Percentiles rank a stretch among this genome's conserved stretches.
Conservation (phyloP, 2,329 filamentous ascomycete genomes). For the Pseudogymnoascus sp. region DNA sequence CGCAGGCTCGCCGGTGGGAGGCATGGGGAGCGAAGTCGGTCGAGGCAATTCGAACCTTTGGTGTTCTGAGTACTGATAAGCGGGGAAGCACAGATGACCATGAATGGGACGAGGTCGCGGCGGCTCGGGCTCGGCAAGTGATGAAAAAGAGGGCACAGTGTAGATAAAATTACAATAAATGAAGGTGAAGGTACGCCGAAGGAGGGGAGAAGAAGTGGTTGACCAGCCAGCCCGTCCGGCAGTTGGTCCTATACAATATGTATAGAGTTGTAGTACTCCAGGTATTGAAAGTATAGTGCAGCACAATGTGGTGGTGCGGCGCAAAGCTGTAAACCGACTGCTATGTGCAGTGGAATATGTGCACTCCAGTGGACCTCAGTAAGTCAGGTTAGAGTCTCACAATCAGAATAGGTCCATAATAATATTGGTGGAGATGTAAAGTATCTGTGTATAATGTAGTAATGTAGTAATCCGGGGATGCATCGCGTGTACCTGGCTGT, state of each 20-base stretch:
- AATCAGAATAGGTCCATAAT: background rate
- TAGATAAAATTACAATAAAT: background rate
- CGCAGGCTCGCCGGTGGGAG: conserved; percentile 17
- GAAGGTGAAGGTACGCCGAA: background rate
- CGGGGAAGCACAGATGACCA: background rate
- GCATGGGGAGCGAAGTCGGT: conserved; percentile 20
- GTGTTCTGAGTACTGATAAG: background rate
- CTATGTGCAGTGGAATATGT: background rate
- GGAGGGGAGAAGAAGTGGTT: background rate
- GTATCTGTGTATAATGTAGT: background rate
- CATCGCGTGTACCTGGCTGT: background rate
- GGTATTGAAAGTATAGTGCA: background rate
- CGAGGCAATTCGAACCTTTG: background rate
- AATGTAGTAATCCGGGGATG: background rate
- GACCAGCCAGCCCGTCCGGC: background rate
- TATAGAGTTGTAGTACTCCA: background rate
- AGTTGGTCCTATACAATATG: background rate
- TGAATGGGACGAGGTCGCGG: background rate
- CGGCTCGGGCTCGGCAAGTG: background rate
- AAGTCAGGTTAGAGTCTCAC: background rate
- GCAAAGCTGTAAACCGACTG: background rate
- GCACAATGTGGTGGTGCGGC: background rate
- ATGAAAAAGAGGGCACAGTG: background rate
- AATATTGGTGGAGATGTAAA: background rate
- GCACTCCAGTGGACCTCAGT: background rate